These are phyloP conservation scores for Lablab purpureus DNA, from an alignment of 306 rosid species.

Conservation along the genomic window DNA sequence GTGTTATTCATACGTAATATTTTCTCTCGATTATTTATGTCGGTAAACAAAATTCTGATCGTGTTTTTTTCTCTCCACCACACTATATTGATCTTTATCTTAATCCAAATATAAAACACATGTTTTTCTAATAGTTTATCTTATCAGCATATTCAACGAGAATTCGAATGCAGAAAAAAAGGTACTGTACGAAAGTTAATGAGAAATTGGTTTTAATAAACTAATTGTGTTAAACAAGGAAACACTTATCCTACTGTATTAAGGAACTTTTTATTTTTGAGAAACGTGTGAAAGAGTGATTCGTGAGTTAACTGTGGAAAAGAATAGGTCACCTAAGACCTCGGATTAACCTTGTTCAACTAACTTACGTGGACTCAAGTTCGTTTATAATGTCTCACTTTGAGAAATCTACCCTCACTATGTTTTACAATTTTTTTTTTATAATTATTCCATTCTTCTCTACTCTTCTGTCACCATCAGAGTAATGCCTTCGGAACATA, in stretches of 20 bases:
- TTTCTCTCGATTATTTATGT: too few relatives aligned
- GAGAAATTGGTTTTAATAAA: neutral
- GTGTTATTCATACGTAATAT: too few relatives aligned
- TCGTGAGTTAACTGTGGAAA: neutral
- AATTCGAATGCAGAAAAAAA: too few relatives aligned
- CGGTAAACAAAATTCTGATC: too few relatives aligned
- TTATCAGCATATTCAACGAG: too few relatives aligned
- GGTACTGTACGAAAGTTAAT: too few relatives aligned
- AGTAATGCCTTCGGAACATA: neutral
- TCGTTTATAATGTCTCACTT: neutral
- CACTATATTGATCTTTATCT: neutral
- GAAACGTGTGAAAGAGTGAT: too few relatives aligned
- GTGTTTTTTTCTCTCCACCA: too few relatives aligned
- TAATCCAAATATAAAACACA: neutral
- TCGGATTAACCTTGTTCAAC: neutral
- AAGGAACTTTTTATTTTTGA: too few relatives aligned
- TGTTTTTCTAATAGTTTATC: too few relatives aligned
- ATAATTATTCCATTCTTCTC: neutral
- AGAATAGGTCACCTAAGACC: neutral
- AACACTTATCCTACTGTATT: too few relatives aligned
- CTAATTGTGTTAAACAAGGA: too few relatives aligned
- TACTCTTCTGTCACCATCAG: conserved; percentile 26
- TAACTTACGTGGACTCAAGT: neutral
- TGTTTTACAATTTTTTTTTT: neutral
- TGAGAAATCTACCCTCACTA: neutral